These are phyloP conservation scores for Oryza australiensis DNA, from an alignment of 176 grass and related monocot species.

Conservation along the genomic window DNA sequence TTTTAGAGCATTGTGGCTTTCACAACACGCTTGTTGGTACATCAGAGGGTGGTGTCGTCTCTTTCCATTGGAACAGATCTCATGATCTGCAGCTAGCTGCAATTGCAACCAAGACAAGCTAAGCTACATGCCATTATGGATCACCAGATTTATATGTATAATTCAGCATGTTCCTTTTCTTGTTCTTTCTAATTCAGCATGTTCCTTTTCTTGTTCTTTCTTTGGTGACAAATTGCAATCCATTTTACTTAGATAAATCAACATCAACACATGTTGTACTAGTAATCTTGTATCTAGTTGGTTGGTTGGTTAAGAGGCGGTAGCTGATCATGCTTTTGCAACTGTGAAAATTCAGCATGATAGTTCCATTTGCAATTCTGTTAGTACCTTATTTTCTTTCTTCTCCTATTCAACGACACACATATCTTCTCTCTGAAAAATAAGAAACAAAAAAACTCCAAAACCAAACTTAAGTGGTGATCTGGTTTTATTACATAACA, in stretches of 20 bases:
- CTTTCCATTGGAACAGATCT: background rate
- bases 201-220: background rate
- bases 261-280: background rate
- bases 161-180: background rate
- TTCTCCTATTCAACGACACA: background rate
- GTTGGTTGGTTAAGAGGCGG: background rate
- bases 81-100: background rate
- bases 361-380: background rate
- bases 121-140: background rate
- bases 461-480: background rate
- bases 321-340: background rate
- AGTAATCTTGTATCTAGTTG: too few relatives aligned
- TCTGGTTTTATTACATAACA: background rate
- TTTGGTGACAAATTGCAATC: background rate
- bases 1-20: constrained; percentile 26
- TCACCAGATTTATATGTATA: too few relatives aligned
- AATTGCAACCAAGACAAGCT: background rate
- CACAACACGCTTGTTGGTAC: constrained; percentile 29
- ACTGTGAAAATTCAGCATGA: background rate
- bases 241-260: background rate
- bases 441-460: background rate
- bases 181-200: background rate
- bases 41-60: background rate
- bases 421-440: background rate
- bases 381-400: background rate